A percentile compares a stretch with the other conserved stretches of the same genome.
These are phyloP conservation scores for Collybia mongolica DNA, from an alignment of 768 basidiomycete species.

Conservation along the genomic window DNA sequence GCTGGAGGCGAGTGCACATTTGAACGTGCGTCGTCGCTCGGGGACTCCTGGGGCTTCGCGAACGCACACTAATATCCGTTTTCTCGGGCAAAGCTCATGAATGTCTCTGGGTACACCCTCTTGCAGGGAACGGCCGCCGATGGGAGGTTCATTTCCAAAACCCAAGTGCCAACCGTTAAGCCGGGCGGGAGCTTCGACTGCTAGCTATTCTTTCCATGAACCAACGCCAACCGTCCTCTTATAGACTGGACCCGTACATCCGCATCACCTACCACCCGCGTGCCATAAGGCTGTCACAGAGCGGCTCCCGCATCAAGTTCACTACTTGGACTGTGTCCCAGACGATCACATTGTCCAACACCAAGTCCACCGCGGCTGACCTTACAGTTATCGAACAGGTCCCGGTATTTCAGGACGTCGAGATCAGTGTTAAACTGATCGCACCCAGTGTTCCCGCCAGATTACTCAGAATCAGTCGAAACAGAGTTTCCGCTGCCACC, in stretches of 20 bases:
- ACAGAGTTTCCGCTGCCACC: background rate
- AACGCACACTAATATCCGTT: background rate
- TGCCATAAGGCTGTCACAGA: constrained; percentile 19
- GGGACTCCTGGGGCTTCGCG: background rate
- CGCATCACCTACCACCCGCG: constrained; percentile 24
- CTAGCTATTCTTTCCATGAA: background rate
- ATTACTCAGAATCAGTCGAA: background rate
- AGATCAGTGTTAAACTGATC: too few species aligned
- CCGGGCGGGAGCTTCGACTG: constrained; percentile 30
- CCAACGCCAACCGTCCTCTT: too few species aligned
- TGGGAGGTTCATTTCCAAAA: constrained; percentile 26
- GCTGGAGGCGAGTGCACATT: constrained; percentile 19
- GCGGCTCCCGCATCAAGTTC: constrained; percentile 21
- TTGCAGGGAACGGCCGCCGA: constrained; percentile 23
- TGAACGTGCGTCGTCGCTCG: constrained; percentile 24
- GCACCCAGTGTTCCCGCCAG: constrained; percentile 7
- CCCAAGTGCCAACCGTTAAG: constrained; percentile 20
- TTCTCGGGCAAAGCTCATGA: constrained; percentile 25
- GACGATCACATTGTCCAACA: constrained; percentile 21
- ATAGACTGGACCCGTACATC: constrained; percentile 24
- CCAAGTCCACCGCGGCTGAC: constrained; percentile 13
- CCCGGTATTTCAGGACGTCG: constrained; percentile 20
- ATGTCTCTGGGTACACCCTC: constrained; percentile 24
- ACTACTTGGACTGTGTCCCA: constrained; percentile 20
- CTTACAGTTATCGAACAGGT: constrained; percentile 21